Conservation (phyloP, 768 basidiomycete genomes). For the Myochromella boudieri region DNA sequence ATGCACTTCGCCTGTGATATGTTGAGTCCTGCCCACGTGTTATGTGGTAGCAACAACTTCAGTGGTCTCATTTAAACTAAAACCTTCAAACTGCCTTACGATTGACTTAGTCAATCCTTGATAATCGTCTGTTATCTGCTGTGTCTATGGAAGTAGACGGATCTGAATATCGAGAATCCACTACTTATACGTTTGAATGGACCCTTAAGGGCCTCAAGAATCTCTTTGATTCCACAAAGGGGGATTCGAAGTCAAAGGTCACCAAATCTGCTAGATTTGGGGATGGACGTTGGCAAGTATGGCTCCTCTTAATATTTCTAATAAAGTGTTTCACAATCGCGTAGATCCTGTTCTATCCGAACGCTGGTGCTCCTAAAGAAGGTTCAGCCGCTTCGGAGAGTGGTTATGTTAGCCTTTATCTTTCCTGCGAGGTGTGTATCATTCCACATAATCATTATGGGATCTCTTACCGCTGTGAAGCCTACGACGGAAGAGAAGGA, state of each 20-base stretch:
- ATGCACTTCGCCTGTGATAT: too few species aligned
- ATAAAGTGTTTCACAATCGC: too few species aligned
- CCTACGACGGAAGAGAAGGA: slow-evolving; percentile 80
- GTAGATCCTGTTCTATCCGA: slow-evolving; percentile 84
- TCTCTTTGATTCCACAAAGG: slow-evolving; percentile 76
- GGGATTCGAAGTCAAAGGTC: slow-evolving; percentile 76
- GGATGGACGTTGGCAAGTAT: slow-evolving; percentile 73
- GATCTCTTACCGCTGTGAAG: slow-evolving; percentile 32
- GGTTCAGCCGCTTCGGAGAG: slow-evolving; percentile 36
- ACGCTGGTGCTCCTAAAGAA: slow-evolving; percentile 66
- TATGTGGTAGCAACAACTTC: too few species aligned
- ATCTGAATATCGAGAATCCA: slow-evolving; percentile 50
- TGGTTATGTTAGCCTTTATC: slow-evolving; percentile 71
- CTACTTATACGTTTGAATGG: slow-evolving; percentile 74
- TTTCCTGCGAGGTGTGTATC: slow-evolving; percentile 88
- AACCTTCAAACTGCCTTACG: too few species aligned
- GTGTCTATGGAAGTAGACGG: slow-evolving; percentile 24
- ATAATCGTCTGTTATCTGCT: neutral
- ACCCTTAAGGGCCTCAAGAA: slow-evolving; percentile 65
- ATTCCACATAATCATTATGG: too few species aligned
- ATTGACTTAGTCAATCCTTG: too few species aligned
- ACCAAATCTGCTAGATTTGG: slow-evolving; percentile 79
- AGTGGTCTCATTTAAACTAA: too few species aligned
- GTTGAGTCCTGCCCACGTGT: too few species aligned
- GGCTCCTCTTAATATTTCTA: slow-evolving; percentile 8